phyloP scores from a whole-genome alignment of 208 protist genomes.

The Leishmania braziliensis region DNA sequence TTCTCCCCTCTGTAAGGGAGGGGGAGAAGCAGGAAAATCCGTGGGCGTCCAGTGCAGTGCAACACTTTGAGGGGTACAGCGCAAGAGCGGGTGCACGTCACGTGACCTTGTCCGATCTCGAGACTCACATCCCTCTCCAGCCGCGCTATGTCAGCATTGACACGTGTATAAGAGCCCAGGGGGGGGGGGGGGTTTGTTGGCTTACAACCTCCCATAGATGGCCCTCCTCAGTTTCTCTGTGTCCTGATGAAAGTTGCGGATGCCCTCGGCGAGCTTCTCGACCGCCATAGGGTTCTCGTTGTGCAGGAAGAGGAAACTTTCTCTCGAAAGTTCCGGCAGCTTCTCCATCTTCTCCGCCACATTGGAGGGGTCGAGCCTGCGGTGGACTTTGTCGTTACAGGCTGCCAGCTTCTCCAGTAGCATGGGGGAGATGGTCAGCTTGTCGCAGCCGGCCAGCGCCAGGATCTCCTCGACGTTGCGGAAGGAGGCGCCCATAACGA shows the following conservation, averaged over 20 bases:
- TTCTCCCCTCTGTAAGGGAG: not conserved
- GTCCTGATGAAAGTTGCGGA: conserved; percentile 96
- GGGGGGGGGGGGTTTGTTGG: fast-evolving
- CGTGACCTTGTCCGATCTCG: not conserved
- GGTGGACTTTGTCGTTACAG: conserved; percentile 36
- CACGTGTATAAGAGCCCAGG: not conserved
- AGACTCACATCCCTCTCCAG: not conserved
- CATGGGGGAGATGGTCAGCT: conserved; percentile 97
- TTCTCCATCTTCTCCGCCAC: conserved; percentile 45
- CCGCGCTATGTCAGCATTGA: not conserved
- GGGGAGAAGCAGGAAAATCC: not conserved
- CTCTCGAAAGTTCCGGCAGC: conserved; percentile 66
- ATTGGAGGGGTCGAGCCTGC: conserved; percentile 68
- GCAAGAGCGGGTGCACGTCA: not conserved
- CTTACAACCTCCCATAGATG: conserved; percentile 67
- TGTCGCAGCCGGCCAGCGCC: conserved; percentile 96
- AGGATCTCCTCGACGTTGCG: conserved; percentile 93
- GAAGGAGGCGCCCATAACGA: conserved; percentile 98
- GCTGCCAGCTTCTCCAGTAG: conserved; percentile 93
- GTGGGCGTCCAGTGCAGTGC: not conserved
- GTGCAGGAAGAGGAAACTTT: conserved; percentile 81
- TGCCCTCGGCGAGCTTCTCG: conserved; percentile 98
- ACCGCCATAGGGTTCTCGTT: conserved; percentile 96
- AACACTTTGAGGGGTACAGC: not conserved
- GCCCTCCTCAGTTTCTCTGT: conserved; percentile 85